Conservation (phyloP, 169 alveolate species). For the Plasmodium reichenowi region DNA sequence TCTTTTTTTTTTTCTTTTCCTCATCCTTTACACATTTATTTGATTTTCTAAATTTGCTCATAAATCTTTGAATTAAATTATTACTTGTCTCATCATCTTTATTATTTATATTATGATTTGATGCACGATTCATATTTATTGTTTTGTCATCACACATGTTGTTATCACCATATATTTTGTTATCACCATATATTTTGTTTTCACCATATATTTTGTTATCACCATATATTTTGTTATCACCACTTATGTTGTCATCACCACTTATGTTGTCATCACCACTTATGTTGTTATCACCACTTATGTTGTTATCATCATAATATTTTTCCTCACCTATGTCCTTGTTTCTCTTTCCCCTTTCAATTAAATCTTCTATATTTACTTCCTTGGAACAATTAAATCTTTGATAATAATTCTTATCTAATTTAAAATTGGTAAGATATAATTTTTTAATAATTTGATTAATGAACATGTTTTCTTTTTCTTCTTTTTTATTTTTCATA, state of each 20-base stretch:
- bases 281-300: not conserved
- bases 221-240: no score
- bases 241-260: no score
- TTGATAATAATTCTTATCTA: constrained; percentile 54
- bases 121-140: no score
- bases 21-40: constrained; percentile 10
- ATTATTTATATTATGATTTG: no score
- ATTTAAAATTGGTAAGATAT: constrained; percentile 69
- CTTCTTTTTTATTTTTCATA: constrained; percentile 58
- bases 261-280: no score
- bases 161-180: no score
- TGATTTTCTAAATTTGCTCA: no score
- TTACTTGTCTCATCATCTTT: no score
- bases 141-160: no score
- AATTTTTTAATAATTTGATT: constrained; percentile 65
- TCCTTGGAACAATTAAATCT: constrained; percentile 25
- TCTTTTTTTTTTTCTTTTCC: not conserved
- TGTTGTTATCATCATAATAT: not conserved
- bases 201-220: no score
- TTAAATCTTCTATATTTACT: constrained; percentile 15
- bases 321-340: not conserved
- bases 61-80: no score
- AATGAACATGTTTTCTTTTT: constrained; percentile 54
- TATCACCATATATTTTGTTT: no score
- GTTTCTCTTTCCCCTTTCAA: not conserved